A percentile compares a stretch with the other conserved stretches of the same genome.
phyloP scores from a whole-genome alignment of 768 basidiomycete species.

The Daedaleopsis nitida region DNA sequence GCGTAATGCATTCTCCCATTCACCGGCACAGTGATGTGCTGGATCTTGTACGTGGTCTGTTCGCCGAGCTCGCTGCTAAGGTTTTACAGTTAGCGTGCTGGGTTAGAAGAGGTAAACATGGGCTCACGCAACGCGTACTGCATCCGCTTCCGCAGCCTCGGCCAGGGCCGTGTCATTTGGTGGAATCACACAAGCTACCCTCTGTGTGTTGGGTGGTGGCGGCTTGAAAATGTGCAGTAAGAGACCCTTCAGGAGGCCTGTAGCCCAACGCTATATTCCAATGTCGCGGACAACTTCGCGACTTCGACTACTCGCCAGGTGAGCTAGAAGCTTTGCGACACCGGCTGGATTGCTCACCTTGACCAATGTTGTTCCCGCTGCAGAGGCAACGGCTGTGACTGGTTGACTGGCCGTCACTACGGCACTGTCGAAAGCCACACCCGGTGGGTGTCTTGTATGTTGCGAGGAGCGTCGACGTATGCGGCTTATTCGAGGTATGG shows the following conservation, averaged over 20 bases:
- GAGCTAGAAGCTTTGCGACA: too few species aligned
- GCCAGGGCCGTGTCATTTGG: conserved; percentile 14
- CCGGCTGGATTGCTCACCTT: conserved; percentile 11
- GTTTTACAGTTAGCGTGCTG: too few species aligned
- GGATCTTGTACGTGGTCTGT: conserved; percentile 13
- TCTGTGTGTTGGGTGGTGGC: conserved; percentile 35
- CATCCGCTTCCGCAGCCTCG: conserved; percentile 29
- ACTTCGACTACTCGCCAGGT: conserved; percentile 27
- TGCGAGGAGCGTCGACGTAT: too few species aligned
- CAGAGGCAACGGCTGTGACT: too few species aligned
- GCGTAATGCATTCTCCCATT: conserved; percentile 13
- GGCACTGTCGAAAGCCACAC: too few species aligned
- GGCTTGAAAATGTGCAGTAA: conserved; percentile 38
- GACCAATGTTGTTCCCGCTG: too few species aligned
- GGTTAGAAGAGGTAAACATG: too few species aligned
- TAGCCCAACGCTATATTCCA: conserved; percentile 40
- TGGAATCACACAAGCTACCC: conserved; percentile 18
- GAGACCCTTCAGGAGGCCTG: conserved; percentile 36
- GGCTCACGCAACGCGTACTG: conserved; percentile 22
- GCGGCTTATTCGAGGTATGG: conserved; percentile 8
- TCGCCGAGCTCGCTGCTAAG: conserved; percentile 2
- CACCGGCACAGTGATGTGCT: not conserved
- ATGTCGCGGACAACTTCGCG: conserved; percentile 34
- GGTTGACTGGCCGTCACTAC: too few species aligned
- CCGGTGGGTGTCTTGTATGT: too few species aligned